These are phyloP conservation scores for Crotalaria pallida DNA, from an alignment of 306 rosid species.

Conservation along the genomic window DNA sequence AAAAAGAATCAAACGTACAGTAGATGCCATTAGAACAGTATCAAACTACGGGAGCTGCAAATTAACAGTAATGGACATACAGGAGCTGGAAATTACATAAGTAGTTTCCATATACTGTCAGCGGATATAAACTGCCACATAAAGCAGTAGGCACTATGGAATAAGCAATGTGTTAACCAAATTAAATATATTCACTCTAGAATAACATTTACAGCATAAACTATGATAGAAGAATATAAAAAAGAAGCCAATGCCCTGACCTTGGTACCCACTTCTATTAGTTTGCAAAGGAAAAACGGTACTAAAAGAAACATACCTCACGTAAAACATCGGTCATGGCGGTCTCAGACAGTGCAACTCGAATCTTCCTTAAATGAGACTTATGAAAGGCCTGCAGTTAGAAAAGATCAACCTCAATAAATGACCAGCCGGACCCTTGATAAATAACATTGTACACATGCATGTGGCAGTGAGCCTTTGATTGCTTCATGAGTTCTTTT, in stretches of 20 bases:
- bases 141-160: not conserved
- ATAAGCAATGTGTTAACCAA: constrained; percentile 4
- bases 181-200: not conserved
- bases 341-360: constrained; percentile 97
- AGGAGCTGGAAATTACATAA: constrained; percentile 11
- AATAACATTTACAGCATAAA: constrained; percentile 20
- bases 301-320: too few relatives aligned
- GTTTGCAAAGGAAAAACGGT: constrained; percentile 12
- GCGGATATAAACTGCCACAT: not conserved
- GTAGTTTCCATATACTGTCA: not conserved
- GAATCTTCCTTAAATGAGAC: constrained; percentile 85
- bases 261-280: not conserved
- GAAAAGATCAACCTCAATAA: constrained; percentile 14
- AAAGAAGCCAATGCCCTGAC: not conserved
- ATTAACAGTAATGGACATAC: too few relatives aligned
- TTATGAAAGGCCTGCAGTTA: constrained; percentile 80
- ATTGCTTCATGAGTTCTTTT: not conserved
- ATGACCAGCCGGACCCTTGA: not conserved
- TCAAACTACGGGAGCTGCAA: not conserved
- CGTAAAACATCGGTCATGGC: constrained; percentile 99
- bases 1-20: not conserved
- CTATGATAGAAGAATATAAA: not conserved
- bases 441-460: not conserved
- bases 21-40: not conserved
- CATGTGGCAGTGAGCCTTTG: constrained; percentile 19